These are phyloP conservation scores for Aspergillus pseudoglaucus DNA, from an alignment of 2,329 filamentous ascomycete species.

Conservation along the genomic window DNA sequence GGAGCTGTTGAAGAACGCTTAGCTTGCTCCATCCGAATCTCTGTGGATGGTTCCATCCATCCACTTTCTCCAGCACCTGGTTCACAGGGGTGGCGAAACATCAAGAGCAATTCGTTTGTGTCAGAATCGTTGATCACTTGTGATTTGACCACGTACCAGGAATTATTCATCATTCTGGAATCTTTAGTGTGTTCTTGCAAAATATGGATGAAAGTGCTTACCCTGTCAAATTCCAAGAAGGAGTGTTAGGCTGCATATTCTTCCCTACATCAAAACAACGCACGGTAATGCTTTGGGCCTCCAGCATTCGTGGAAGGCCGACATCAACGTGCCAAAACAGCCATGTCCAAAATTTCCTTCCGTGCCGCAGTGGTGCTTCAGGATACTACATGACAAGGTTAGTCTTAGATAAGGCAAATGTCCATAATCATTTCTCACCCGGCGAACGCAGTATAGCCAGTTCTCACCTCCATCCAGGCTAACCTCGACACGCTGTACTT, in stretches of 20 bases:
- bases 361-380: constrained; percentile 44
- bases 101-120: constrained; percentile 25
- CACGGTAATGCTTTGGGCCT: constrained; percentile 39
- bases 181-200: constrained; percentile 3
- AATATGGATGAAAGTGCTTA: constrained; percentile 17
- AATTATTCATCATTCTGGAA: constrained; percentile 49
- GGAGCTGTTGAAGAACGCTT: constrained; percentile 42
- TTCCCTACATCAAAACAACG: constrained; percentile 47
- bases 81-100: constrained; percentile 44
- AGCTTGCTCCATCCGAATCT: constrained; percentile 40
- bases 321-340: constrained; percentile 49
- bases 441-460: constrained; percentile 46
- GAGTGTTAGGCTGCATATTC: constrained; percentile 44
- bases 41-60: constrained; percentile 47
- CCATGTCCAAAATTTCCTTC: constrained; percentile 52
- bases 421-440: constrained; percentile 17
- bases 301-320: constrained; percentile 38
- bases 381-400: constrained; percentile 31
- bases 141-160: constrained; percentile 42
- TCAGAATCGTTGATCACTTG: constrained; percentile 31
- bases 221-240: constrained; percentile 46
- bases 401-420: no score
- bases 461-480: constrained; percentile 42
- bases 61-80: constrained; percentile 40
- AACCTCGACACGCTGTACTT: constrained; percentile 46